A percentile compares a stretch with the other conserved stretches of the same genome.
Evolutionary conservation across 495 filamentous ascomycete genomes (phyloP).

Genomic region (Peziza echinospora): DNA sequence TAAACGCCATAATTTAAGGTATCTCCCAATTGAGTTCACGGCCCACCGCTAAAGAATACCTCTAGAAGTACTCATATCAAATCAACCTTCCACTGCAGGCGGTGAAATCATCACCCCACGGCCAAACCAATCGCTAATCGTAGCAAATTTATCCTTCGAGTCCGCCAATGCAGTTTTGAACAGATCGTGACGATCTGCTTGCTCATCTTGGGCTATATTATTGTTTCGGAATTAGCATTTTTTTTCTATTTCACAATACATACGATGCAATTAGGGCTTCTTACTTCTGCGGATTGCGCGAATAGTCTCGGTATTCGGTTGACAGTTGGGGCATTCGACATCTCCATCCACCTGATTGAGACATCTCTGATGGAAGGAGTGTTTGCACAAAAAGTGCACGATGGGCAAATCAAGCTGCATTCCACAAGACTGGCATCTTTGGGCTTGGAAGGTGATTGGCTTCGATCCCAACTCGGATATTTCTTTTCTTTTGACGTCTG

Average conservation of each 20-base stretch:
- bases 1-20: too few relatives aligned
- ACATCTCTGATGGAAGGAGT: slow-evolving; percentile 83
- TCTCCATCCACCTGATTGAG: slow-evolving; percentile 38
- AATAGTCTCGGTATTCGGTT: slow-evolving; percentile 63
- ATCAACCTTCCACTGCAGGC: neutral
- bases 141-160: slow-evolving; percentile 65
- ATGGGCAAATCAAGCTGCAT: slow-evolving; percentile 57
- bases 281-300: slow-evolving; percentile 45
- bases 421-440: slow-evolving; percentile 62
- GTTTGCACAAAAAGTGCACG: slow-evolving; percentile 91
- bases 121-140: slow-evolving; percentile 84
- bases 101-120: slow-evolving; percentile 54
- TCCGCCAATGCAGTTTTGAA: slow-evolving; percentile 63
- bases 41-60: too few relatives aligned
- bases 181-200: slow-evolving; percentile 70
- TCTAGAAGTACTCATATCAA: too few relatives aligned
- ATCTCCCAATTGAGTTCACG: too few relatives aligned
- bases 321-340: slow-evolving; percentile 68
- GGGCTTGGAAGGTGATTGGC: slow-evolving; percentile 73
- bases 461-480: slow-evolving; percentile 52
- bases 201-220: slow-evolving; percentile 57
- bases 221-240: too few relatives aligned
- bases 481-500: slow-evolving; percentile 53
- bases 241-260: too few relatives aligned
- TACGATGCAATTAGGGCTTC: too few relatives aligned